Evolutionary conservation across 129 eudicot genomes (phyloP).

Genomic region (Tagetes erecta): DNA sequence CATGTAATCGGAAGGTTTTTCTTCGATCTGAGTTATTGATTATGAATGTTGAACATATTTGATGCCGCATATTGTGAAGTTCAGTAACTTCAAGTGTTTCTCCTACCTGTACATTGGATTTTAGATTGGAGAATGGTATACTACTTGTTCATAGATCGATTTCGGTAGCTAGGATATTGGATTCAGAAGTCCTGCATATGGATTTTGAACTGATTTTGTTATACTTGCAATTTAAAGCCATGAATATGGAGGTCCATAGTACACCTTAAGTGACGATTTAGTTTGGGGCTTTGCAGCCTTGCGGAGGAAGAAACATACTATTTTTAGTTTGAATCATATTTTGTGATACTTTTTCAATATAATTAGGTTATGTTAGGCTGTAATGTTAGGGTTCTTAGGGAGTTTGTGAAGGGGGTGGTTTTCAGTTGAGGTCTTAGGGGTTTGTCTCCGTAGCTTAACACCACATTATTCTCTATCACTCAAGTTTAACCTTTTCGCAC

Average conservation of each 20-base stretch:
- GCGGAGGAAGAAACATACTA: neutral
- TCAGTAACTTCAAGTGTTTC: neutral
- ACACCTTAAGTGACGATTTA: neutral
- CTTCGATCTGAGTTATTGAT: slow-evolving; percentile 19
- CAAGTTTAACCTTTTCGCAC: neutral
- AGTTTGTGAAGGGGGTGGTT: slow-evolving; percentile 5
- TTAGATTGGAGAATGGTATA: neutral
- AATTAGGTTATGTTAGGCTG: neutral
- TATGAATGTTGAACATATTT: slow-evolving; percentile 17
- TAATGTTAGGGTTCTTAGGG: slow-evolving; percentile 18
- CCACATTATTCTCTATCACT: too few relatives aligned
- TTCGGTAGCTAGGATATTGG: slow-evolving; percentile 9
- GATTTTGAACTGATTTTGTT: slow-evolving; percentile 12
- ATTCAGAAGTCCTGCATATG: slow-evolving; percentile 1
- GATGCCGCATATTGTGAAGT: neutral
- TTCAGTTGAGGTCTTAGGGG: neutral
- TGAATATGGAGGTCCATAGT: neutral
- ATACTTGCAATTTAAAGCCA: slow-evolving; percentile 1
- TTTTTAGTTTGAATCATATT: neutral
- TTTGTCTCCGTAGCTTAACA: neutral
- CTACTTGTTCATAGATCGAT: neutral
- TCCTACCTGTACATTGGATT: neutral
- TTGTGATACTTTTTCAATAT: neutral
- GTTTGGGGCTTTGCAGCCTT: neutral
- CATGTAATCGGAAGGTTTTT: slow-evolving; percentile 16